Base-by-base conservation (phyloP, 768 basidiomycete genomes). In the Boletus sensibilis region DNA sequence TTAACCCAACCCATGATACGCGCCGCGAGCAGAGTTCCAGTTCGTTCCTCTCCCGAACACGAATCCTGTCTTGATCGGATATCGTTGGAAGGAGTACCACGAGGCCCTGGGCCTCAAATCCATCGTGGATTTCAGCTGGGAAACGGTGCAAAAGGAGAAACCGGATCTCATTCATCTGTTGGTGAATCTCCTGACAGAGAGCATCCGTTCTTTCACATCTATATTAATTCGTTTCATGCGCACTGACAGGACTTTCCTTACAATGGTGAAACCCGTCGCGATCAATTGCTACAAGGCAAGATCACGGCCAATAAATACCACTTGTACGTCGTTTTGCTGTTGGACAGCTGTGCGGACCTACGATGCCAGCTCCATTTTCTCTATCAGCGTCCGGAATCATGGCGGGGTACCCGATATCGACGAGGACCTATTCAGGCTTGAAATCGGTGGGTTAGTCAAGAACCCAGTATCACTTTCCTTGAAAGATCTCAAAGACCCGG, bases 81-180 rank as follows among this genome's bases (percentile, higher is more conserved):
- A 78, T 51, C 76, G 82, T 27, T 82, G 79, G 79, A 81, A 80
- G 60, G 76, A 79, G 60, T 82, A 82, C 54, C 80, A 82, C 60
- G 73, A 76, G 52, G 78, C 74, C 0, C 74, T 82, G 50, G 82
- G 82, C 14, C 71, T 80, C 38, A 64, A 68, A 61, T 66, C 65
- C 41, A 75, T 81, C 55, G 76, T 82, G 48, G 76, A 81, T 57
- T 70, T 74, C 57, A 81, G 79, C 68, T 83, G 82, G 82, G 72
- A 79, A 52, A 72, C 75, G 2, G 78, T 82, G 31, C 77, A 76
- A 56, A 73, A 74, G 60, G 81, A 82, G 67, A 83, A 83, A 62
- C 72, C 75, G 12, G 76, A 78, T 57, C 68, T 82, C 53, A 73
- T 82, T 31, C 79, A 82, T 57, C 66, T 83, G 21, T 69, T 82